Evolutionary conservation across 2,329 filamentous ascomycete genomes (phyloP).

Genomic region (Chlorencoelia australis): DNA sequence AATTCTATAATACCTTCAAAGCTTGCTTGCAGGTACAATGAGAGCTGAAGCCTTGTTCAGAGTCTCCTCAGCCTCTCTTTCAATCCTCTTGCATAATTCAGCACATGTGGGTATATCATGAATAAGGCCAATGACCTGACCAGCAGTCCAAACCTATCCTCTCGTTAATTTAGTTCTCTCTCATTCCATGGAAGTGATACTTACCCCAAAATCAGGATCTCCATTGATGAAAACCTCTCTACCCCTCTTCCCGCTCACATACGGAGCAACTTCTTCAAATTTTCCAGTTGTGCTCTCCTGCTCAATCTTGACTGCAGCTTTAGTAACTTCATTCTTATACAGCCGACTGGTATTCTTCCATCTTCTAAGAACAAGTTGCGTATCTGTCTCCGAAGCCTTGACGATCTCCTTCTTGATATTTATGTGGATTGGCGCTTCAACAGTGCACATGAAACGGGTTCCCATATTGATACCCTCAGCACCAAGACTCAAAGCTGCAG

Average conservation of each 20-base stretch:
- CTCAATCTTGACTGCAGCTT: constrained; percentile 75
- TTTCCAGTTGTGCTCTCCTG: constrained; percentile 72
- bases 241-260: constrained; percentile 83
- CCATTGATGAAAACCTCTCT: constrained; percentile 87
- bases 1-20: constrained; percentile 16
- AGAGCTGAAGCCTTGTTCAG: constrained; percentile 50
- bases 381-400: constrained; percentile 79
- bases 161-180: constrained; percentile 7
- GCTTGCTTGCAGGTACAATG: constrained; percentile 46
- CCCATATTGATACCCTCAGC: constrained; percentile 98
- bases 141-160: constrained; percentile 82
- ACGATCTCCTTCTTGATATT: constrained; percentile 95
- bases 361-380: constrained; percentile 72
- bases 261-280: constrained; percentile 79
- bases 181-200: constrained; percentile 33
- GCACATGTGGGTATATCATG: constrained; percentile 73
- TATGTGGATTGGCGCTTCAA: constrained; percentile 82
- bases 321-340: constrained; percentile 82
- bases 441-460: constrained; percentile 92
- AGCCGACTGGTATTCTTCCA: constrained; percentile 90
- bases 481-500: constrained; percentile 79
- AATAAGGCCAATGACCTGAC: constrained; percentile 86
- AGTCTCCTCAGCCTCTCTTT: constrained; percentile 62
- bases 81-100: constrained; percentile 59
- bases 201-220: constrained; percentile 79